Evolutionary conservation across 2,329 filamentous ascomycete species (phyloP).

Genomic region (Sphaerulina vaccinii): DNA sequence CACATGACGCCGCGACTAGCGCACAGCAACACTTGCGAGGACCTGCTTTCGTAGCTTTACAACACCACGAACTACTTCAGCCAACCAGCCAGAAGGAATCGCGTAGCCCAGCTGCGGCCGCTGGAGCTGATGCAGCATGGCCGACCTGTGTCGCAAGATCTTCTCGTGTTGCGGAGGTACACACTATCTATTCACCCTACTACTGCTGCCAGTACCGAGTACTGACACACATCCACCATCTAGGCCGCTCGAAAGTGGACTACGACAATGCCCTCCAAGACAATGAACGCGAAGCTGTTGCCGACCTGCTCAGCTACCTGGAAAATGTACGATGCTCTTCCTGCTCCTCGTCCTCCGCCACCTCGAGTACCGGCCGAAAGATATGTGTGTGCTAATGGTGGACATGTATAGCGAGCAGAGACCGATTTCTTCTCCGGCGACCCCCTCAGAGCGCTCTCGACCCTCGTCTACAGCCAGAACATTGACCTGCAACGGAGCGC

Average conservation of each 20-base stretch:
- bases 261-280: conserved; percentile 66
- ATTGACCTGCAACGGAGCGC: conserved; percentile 96
- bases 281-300: conserved; percentile 93
- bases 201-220: background rate
- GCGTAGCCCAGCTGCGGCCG: conserved; percentile 14
- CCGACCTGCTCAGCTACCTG: conserved; percentile 89
- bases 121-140: conserved; percentile 30
- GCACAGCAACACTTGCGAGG: background rate
- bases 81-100: background rate
- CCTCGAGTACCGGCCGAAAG: background rate
- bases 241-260: conserved; percentile 49
- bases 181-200: conserved; percentile 8
- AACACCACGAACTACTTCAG: background rate
- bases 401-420: conserved; percentile 71
- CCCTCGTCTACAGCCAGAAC: conserved; percentile 96
- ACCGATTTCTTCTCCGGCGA: conserved; percentile 98
- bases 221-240: conserved; percentile 3
- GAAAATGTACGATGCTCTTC: conserved; percentile 72
- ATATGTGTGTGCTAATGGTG: conserved; percentile 22
- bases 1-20: no score
- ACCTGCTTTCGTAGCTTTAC: conserved; percentile 1
- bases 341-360: background rate
- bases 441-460: conserved; percentile 88
- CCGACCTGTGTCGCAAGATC: conserved; percentile 34
- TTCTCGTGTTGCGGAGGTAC: conserved; percentile 38